A percentile compares a stretch with the other conserved stretches of the same genome.
Evolutionary conservation across 306 rosid species (phyloP).

Genomic region (Mucuna pruriens): DNA sequence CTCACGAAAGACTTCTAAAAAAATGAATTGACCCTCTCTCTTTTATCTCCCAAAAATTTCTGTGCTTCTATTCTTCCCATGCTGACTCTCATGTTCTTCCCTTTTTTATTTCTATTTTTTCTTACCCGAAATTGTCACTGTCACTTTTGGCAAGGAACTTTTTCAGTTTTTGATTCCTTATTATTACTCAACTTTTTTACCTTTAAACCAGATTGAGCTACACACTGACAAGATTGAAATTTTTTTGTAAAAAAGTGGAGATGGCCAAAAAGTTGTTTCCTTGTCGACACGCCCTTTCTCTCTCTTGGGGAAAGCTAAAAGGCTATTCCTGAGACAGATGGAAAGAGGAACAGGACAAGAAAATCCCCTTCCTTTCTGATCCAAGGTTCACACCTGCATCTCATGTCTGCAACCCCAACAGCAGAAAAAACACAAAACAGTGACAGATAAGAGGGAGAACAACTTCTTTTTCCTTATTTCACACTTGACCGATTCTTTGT

Average conservation of each 20-base stretch:
- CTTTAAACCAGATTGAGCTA: constrained; percentile 53
- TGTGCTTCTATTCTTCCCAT: constrained; percentile 32
- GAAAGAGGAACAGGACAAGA: constrained; percentile 60
- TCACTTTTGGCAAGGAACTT: constrained; percentile 44
- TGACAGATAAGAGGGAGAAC: constrained; percentile 27
- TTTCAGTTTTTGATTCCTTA: constrained; percentile 30
- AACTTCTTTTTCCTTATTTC: constrained; percentile 50
- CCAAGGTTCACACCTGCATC: constrained; percentile 56
- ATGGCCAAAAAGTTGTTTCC: constrained; percentile 53
- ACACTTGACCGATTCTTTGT: constrained; percentile 61
- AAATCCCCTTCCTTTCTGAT: constrained; percentile 54
- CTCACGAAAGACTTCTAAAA: constrained; percentile 12
- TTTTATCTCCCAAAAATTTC: constrained; percentile 13
- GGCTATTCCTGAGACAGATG: constrained; percentile 48
- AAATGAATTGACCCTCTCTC: background rate
- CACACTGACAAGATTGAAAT: constrained; percentile 51
- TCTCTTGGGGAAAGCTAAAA: constrained; percentile 33
- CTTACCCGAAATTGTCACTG: constrained; percentile 41
- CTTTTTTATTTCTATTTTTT: background rate
- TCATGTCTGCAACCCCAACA: constrained; percentile 42
- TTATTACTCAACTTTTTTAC: constrained; percentile 48
- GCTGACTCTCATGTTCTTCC: constrained; percentile 34
- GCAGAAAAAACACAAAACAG: constrained; percentile 34
- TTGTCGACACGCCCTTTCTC: constrained; percentile 69
- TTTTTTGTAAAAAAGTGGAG: constrained; percentile 42